phyloP scores from a whole-genome alignment of 495 filamentous ascomycete genomes.

The Evernia prunastri region DNA sequence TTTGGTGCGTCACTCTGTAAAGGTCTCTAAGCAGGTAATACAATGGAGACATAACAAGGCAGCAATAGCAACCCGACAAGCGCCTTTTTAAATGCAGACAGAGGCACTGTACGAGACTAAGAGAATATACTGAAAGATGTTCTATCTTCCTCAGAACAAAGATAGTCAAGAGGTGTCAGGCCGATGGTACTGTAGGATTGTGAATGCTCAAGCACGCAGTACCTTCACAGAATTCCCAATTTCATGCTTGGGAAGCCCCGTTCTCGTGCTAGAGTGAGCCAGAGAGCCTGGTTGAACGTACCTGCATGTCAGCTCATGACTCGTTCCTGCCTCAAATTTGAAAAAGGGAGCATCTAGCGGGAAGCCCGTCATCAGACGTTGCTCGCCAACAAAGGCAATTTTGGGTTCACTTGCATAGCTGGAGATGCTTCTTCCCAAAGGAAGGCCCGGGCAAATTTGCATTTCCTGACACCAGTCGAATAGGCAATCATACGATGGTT shows the following conservation, averaged over 20 bases:
- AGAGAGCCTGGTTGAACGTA: not conserved
- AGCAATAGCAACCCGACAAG: not conserved
- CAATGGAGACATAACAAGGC: not conserved
- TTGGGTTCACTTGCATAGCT: not conserved
- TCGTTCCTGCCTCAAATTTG: not conserved
- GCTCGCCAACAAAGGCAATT: not conserved
- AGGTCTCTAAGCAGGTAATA: not conserved
- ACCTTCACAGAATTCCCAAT: not conserved
- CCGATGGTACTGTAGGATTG: no score
- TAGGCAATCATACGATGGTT: not conserved
- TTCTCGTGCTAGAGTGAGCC: not conserved
- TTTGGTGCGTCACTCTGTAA: not conserved
- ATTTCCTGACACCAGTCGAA: not conserved
- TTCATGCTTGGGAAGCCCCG: not conserved
- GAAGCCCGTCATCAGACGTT: not conserved
- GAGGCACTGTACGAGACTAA: not conserved
- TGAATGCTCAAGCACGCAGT: not conserved
- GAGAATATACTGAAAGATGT: not conserved
- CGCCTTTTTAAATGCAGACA: not conserved
- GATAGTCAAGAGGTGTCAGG: not conserved
- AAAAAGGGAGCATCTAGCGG: not conserved
- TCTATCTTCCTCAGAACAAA: not conserved
- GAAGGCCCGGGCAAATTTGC: not conserved
- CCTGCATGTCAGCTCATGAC: not conserved
- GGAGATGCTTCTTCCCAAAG: not conserved